A percentile compares a stretch with the other conserved stretches of the same genome.
Conservation (phyloP, 257 asterid genomes). For the Solanum chiquidenum region DNA sequence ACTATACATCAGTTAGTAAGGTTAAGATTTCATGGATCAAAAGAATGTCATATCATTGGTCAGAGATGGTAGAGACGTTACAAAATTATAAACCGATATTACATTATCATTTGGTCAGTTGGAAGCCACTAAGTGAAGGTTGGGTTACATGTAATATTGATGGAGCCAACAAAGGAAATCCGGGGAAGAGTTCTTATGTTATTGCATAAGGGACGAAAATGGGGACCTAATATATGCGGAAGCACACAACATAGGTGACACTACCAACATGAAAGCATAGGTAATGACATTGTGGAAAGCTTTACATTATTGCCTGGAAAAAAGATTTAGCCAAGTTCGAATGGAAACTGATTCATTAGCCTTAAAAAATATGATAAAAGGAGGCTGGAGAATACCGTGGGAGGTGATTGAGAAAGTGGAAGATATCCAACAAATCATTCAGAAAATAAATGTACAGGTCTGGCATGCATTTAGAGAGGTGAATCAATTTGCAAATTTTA, state of each 20-base stretch:
- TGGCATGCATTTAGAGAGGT: too few relatives aligned
- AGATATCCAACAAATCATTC: too few relatives aligned
- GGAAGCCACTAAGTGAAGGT: neutral
- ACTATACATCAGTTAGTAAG: too few relatives aligned
- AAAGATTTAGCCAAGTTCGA: too few relatives aligned
- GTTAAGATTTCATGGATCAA: neutral
- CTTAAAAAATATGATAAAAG: too few relatives aligned
- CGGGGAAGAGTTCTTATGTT: neutral
- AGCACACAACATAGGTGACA: neutral
- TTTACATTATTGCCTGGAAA: too few relatives aligned
- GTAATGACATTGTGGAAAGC: neutral
- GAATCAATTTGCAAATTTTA: too few relatives aligned
- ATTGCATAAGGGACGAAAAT: neutral
- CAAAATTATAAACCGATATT: neutral
- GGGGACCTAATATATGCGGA: neutral
- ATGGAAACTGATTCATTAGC: too few relatives aligned
- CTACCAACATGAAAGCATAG: too few relatives aligned
- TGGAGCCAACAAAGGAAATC: neutral
- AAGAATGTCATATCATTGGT: neutral
- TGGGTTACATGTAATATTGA: neutral
- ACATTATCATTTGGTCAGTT: neutral
- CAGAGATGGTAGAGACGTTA: neutral
- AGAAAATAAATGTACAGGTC: too few relatives aligned
- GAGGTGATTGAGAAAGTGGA: too few relatives aligned
- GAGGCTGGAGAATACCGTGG: too few relatives aligned